Base-by-base conservation (phyloP, 352 stramenopile species). In the Phytophthora vignae region DNA sequence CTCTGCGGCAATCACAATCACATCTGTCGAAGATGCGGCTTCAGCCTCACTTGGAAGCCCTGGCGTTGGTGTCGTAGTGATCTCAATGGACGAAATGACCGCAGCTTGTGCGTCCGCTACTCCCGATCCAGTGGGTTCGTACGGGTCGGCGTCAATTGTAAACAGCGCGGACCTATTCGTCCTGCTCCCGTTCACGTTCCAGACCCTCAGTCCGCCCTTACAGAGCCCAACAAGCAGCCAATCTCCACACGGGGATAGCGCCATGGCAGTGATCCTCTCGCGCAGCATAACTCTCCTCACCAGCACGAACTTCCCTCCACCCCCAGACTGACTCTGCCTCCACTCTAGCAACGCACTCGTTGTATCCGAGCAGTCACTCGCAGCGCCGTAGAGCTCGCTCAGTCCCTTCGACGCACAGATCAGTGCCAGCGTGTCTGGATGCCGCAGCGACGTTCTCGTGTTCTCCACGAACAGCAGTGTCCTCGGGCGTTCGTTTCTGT, bases 401-500 rank as follows among this genome's bases (percentile, higher is more conserved):
- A 92, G 25, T 1, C 64, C 58, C 25, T 40, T 69, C 0, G 79
- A 74, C 0, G 61, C 78, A 21, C 73, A 78, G 8, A 93, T 63
- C 15, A 79, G 57, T 12, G 76, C 67, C 33, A 92, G 33, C 0
- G 58, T 33, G 22, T 90, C 82, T 2, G 72, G 68, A 31, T 90
- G 71, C 8, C 76, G 75, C 15, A 88, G 50, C 14, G 79, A 76
- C 44, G 63, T 19, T 2, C 67, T 64, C 4, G 64, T 36, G 21
- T 87, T 87, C 57, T 92, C 84, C 22, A 93, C 74, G 48, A 78
- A 84, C 1, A 93, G 71, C 73, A 91, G 74, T 15, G 74, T 77
- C 2, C 58, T 67, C 8, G 46, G 36, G 17, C 52, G 40, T 11
- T 42, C 36, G 11, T 66, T 29, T n/a, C 46, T 25, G 46, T 65